Evolutionary conservation across 2,329 filamentous ascomycete species (phyloP), one percentile per base, ranked within the genome.

Genomic region (Moelleriella libera): DNA sequence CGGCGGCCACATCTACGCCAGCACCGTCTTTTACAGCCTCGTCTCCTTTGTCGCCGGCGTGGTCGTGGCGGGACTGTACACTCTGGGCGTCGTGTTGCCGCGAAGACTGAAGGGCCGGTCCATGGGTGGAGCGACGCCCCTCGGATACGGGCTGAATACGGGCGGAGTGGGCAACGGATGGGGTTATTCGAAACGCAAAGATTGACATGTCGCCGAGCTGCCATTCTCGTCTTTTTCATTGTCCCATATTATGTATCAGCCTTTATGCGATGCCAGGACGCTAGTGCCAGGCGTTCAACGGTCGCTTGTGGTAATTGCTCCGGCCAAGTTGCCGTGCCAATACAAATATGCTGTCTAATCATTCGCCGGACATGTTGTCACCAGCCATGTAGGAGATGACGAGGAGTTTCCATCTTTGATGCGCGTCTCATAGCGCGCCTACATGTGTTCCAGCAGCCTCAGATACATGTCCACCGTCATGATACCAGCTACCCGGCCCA

Each of bases 1-100:
- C 64, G 78, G 78, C 12, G 76, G 78, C 0, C 78, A 82, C 53
- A 70, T 82, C 32, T 80, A 78, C 57, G 74, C 76, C 6, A 79
- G 76, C 60, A 82, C 77, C 32, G 62, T 82, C 1, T 81, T 82
- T 51, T 82, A 82, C 63, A 70, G 72, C 49, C 54, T 82, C 8
- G 69, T 80, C 2, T 74, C 75, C 6, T 81, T 81, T 54, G 61
- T 71, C 10, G 75, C 78, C 0, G 79, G 79, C 7, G 62, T 68
- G 2, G 59, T 76, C 9, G 66, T 72, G 2, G 70, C 74, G 4
- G 74, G 67, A 34, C 74, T 75, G 48, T 82, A 80, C 61, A 80
- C 80, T 49, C 70, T 80, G 51, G 78, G 78, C 5, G 66, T 77
- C 1, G 68, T 82, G 14, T 58, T 82, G 55, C 78, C 79, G 1